Base-by-base conservation (phyloP, 2,329 filamentous ascomycete genomes). In the Sphaerostilbella broomeana region DNA sequence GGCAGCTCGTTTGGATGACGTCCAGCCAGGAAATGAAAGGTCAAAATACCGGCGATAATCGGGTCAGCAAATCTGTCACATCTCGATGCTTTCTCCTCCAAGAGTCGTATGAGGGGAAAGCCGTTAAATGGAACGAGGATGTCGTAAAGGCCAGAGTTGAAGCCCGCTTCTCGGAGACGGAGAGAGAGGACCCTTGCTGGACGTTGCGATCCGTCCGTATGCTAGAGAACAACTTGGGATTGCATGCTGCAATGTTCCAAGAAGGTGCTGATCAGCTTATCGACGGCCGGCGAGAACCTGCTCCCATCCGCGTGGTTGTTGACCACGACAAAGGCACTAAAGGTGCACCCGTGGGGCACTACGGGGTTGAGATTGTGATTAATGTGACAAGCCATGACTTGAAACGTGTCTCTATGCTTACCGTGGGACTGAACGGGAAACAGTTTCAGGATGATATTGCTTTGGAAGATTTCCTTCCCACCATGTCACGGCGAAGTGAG, bases 101-200 rank as follows among this genome's bases (percentile, higher is more conserved):
- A 35, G 85, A 86, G 37, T 65, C 75, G 6, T 90, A 90, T 51
- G 85, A 94, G 55, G 81, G 80, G 18, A 89, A 81, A 57, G 86
- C 84, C 1, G 67, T 71, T 13, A 85, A 82, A 45, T 81, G 86
- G 62, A 79, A 79, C 19, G 90, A 97, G 61, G 92, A 97, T 48
- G 72, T 95, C 10, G 78, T 81, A 33, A 94, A 90, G 63, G 88
- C 89, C 7, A 79, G 82, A 47, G 79, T 95, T 11, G 90, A 95
- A 61, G 84, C 81, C 5, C 77, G 89, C 9, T 95, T 94, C 53
- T 68, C 84, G 1, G 88, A 95, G 57, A 60, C 68, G n/a, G 86
- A 95, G 64, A 78, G 89, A 43, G 87, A 95, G 58, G 77, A 82
- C 43, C 73, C 80, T 12, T 79, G 75, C 51, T 95, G 87, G 88